phyloP scores from a whole-genome alignment of 2,329 filamentous ascomycete species.

The Pseudophaeomoniella oleicola region DNA sequence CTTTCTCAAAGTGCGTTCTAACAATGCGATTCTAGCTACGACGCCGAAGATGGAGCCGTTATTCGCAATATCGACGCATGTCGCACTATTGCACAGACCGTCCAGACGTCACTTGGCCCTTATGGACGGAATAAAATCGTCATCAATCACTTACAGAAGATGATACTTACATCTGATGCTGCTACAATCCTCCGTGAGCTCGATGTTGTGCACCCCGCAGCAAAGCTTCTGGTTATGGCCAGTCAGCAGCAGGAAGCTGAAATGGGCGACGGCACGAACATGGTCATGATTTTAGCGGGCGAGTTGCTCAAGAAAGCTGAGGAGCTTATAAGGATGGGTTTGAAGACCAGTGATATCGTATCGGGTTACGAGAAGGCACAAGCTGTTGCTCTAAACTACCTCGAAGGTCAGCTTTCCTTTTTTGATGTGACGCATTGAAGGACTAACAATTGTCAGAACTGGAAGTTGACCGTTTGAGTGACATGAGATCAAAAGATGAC shows the following conservation, averaged over 20 bases:
- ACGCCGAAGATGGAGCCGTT: conserved; percentile 96
- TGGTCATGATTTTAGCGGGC: conserved; percentile 90
- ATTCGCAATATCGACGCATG: conserved; percentile 98
- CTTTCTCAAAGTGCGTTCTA: conserved; percentile 3
- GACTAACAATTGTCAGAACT: conserved; percentile 41
- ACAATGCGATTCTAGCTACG: conserved; percentile 52
- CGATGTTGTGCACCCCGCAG: conserved; percentile 94
- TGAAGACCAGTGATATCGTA: conserved; percentile 97
- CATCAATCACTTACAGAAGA: conserved; percentile 99
- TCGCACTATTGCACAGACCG: conserved; percentile 85
- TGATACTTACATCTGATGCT: conserved; percentile 96
- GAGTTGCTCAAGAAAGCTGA: conserved; percentile 95
- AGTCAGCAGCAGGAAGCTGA: conserved; percentile 97
- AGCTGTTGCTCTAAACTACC: conserved; percentile 65
- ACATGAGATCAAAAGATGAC: conserved; percentile 66
- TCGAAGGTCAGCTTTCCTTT: conserved; percentile 46
- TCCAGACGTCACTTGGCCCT: conserved; percentile 90
- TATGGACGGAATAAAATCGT: conserved; percentile 99
- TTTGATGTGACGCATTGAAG: conserved; percentile 4
- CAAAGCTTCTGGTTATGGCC: conserved; percentile 96
- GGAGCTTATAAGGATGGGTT: conserved; percentile 86
- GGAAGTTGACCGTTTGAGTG: conserved; percentile 76
- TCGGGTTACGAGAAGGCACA: conserved; percentile 92
- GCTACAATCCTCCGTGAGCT: conserved; percentile 95
- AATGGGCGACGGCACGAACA: conserved; percentile 96